Base-by-base conservation (phyloP, 2,329 filamentous ascomycete genomes). In the Xylaria sp. region DNA sequence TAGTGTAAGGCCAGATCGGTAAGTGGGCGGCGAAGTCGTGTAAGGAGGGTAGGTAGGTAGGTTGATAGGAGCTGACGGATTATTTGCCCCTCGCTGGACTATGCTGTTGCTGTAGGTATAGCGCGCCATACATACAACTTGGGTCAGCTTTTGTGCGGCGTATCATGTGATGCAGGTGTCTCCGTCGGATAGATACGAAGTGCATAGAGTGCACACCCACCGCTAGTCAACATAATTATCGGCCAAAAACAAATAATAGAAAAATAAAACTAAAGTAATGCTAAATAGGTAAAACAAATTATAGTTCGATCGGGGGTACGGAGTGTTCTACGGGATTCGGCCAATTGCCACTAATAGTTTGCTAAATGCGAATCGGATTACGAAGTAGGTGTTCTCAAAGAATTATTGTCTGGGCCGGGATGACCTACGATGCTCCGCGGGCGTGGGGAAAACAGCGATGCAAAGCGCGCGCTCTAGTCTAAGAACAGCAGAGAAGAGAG, bases 151-250 rank as follows among this genome's bases (percentile, higher is more conserved):
- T 47, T 42, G 57, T 48, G 39, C 27, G 24, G 39, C 51, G 19
- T 30, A 65, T 61, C 63, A 61, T 65, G 56, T 65, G 63, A 65
- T 65, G 50, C 53, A 53, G 34, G 56, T 50, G 14, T 47, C 19
- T 5, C 17, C 56, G 36, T 48, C 42, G 19, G 51, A 64, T 51
- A 64, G 36, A 48, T 32, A 58, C n/a, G 6, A 51, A 27, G 14
- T 30, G 48, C 48, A 51, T 30, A 51, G 21, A 9, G 2, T 27
- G 21, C 21, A 30, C 48, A 14, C 21, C 48, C 24, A n/a, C 48
- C 11, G 19, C 48, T 19, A 12, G 11, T 19, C n/a, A 51, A 19
- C 17, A 47, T 47, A 21, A 3, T 47, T 19, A 14, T 42, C 24
- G 3, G 11, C 11, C 7, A 36, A 36, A 7, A 36, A 8, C 3